phyloP scores from a whole-genome alignment of 2,329 filamentous ascomycete species.

The Davidsoniella virescens region DNA sequence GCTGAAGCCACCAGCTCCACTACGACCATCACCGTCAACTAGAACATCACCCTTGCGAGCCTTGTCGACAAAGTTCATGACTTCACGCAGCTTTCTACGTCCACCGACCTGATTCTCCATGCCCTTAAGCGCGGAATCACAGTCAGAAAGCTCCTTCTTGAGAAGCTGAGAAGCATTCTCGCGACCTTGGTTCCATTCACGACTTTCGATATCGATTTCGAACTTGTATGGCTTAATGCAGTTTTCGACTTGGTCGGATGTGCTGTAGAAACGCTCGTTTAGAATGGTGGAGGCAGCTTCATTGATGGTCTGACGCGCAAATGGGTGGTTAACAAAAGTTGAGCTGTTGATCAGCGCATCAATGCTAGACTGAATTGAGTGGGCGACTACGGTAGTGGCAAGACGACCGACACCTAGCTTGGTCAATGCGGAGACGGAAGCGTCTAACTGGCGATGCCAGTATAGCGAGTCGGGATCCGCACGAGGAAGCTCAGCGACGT shows the following conservation, averaged over 20 bases:
- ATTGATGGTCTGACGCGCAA: conserved; percentile 80
- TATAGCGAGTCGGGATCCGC: conserved; percentile 72
- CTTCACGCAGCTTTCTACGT: conserved; percentile 71
- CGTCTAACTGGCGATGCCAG: conserved; percentile 89
- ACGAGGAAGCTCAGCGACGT: conserved; percentile 63
- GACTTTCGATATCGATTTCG: conserved; percentile 83
- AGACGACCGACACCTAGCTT: conserved; percentile 87
- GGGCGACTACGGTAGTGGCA: conserved; percentile 80
- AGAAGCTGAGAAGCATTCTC: conserved; percentile 68
- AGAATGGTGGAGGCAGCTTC: conserved; percentile 81
- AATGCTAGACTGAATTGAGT: conserved; percentile 71
- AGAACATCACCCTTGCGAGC: conserved; percentile 72
- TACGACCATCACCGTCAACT: conserved; percentile 66
- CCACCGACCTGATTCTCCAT: conserved; percentile 69
- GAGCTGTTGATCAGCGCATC: conserved; percentile 64
- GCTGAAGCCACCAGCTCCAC: conserved; percentile 87
- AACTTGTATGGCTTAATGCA: conserved; percentile 99
- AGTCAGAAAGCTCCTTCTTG: conserved; percentile 76
- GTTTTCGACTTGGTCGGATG: conserved; percentile 93
- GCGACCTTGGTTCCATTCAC: conserved; percentile 72
- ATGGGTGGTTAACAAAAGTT: conserved; percentile 79
- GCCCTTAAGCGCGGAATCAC: conserved; percentile 58
- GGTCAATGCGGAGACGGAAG: conserved; percentile 75
- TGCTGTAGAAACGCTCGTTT: conserved; percentile 90
- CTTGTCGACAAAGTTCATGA: conserved; percentile 80